Evolutionary conservation across 768 basidiomycete species (phyloP), one percentile per base, ranked within the genome.

Genomic region (Favolaschia claudopus): DNA sequence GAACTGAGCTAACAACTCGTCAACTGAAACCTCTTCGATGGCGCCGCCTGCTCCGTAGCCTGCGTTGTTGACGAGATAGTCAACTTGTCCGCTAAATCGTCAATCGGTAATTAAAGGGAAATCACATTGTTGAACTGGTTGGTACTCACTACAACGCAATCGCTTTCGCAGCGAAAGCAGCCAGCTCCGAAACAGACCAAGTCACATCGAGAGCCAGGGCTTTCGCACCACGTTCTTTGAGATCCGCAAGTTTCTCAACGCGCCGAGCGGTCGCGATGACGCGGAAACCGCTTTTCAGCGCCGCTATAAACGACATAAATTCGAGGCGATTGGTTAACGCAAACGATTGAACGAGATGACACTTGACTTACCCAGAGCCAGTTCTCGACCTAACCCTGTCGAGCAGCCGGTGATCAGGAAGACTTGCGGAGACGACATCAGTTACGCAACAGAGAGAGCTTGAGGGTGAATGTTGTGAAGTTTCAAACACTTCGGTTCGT

Each of bases 361-460:
- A 48, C 6, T 14, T 8, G 19, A 27, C 49, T 20, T 9, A 49
- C 59, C 59, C 0, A 42, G 19, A 7, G 46, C 36, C 22, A 76
- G 50, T 37, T 69, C 68, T 6, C 63, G 62, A 9, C 74, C 74
- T 19, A 74, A 45, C 13, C 74, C 74, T 9, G 69, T 63, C 60
- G 70, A 69, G 43, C 65, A 69, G 17, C 73, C 73, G 19, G 72
- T 74, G 40, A 73, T 72, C 29, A 72, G 61, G n/a, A 62, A 39
- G 8, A 62, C 55, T 28, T 52, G 59, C n/a, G n/a, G n/a, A n/a
- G n/a, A n/a, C n/a, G n/a, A n/a, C n/a, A n/a, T n/a, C n/a, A n/a
- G n/a, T n/a, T n/a, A n/a, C n/a, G n/a, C n/a, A n/a, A n/a, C n/a
- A n/a, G n/a, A n/a, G n/a, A n/a, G n/a, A n/a, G n/a, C n/a, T n/a